Conservation (phyloP, 768 basidiomycete species). For the Mrakia hoshinonis region DNA sequence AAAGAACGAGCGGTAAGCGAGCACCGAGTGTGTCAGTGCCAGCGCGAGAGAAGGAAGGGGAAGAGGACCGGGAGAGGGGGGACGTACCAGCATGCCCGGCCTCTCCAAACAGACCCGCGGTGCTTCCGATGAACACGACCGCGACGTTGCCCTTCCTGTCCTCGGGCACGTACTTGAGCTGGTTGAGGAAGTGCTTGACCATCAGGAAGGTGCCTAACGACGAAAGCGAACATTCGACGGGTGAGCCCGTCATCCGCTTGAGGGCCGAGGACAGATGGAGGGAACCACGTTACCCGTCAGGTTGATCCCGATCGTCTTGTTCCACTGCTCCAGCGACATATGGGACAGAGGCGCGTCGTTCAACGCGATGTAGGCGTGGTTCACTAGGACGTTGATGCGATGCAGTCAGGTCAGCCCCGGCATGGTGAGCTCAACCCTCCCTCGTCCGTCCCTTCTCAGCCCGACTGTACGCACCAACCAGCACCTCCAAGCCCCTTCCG, state of each 20-base stretch:
- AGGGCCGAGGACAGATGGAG: too few relatives aligned
- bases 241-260: neutral
- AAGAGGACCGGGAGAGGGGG: neutral
- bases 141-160: constrained; percentile 49
- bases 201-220: constrained; percentile 53
- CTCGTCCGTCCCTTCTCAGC: neutral
- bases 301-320: constrained; percentile 53
- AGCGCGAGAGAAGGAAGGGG: neutral
- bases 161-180: constrained; percentile 43
- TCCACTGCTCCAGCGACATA: constrained; percentile 60
- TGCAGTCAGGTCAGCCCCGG: constrained; percentile 40
- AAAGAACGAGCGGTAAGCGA: neutral
- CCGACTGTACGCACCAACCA: constrained; percentile 45
- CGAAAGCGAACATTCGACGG: neutral
- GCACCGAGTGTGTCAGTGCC: neutral
- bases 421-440: neutral
- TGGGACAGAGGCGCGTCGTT: constrained; percentile 49
- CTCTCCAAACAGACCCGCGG: constrained; percentile 65
- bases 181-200: constrained; percentile 53
- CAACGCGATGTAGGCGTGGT: constrained; percentile 46
- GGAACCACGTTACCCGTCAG: constrained; percentile 44
- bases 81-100: constrained; percentile 45
- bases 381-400: constrained; percentile 45
- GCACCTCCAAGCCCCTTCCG: constrained; percentile 35
- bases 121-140: constrained; percentile 56